These are phyloP conservation scores for Schwanniomyces polymorphus DNA, from an alignment of 805 yeast species.

Conservation along the genomic window DNA sequence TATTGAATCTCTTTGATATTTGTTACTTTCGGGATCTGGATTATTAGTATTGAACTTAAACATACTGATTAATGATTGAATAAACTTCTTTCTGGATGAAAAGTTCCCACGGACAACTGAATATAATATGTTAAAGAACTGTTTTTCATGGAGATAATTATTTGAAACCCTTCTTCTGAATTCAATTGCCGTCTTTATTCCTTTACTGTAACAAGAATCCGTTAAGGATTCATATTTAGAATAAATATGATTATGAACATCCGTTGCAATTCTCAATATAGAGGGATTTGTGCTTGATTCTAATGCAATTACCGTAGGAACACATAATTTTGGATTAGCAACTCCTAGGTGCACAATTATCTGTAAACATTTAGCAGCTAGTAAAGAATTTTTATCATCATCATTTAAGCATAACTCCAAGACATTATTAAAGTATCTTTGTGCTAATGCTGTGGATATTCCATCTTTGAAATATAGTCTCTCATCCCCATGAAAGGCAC, in stretches of 20 bases:
- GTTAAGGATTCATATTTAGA: conserved; percentile 72
- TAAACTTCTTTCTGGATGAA: conserved; percentile 44
- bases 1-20: conserved; percentile 18
- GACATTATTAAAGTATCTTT: conserved; percentile 54
- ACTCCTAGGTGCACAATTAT: conserved; percentile 63
- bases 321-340: conserved; percentile 70
- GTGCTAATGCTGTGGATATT: conserved; percentile 70
- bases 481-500: conserved; percentile 54
- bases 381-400: conserved; percentile 45
- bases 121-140: conserved; percentile 42
- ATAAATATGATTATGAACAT: conserved; percentile 54
- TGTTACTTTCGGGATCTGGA: conserved; percentile 3
- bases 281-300: conserved; percentile 50
- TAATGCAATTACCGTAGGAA: conserved; percentile 70
- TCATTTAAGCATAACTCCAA: conserved; percentile 49
- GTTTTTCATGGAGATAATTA: conserved; percentile 23
- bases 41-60: conserved; percentile 10
- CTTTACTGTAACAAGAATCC: conserved; percentile 64
- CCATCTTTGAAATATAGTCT: conserved; percentile 59
- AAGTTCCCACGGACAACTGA: conserved; percentile 38
- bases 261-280: conserved; percentile 49
- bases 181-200: conserved; percentile 53
- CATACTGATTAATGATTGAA: conserved; percentile 20
- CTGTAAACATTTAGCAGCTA: conserved; percentile 56
- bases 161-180: conserved; percentile 34